Percentiles rank a stretch among this genome's conserved stretches.
These are phyloP conservation scores for Ustanciosporium gigantosporum DNA, from an alignment of 1,284 basidiomycete species.

Conservation along the genomic window DNA sequence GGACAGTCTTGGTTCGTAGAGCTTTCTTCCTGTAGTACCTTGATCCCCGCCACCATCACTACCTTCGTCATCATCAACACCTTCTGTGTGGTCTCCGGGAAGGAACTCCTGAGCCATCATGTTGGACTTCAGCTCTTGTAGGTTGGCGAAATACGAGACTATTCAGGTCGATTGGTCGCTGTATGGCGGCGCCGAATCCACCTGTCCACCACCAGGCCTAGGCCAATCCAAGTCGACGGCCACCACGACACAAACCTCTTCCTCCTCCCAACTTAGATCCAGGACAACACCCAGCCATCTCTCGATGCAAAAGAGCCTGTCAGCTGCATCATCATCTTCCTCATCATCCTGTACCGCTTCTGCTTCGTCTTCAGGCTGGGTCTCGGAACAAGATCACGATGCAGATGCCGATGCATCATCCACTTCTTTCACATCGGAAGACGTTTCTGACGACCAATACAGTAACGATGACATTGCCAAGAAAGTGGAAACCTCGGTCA, in stretches of 20 bases:
- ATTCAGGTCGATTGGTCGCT: slow-evolving; percentile 58
- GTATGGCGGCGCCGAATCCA: slow-evolving; percentile 54
- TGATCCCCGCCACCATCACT: background rate
- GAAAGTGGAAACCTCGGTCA: background rate
- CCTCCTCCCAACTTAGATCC: background rate
- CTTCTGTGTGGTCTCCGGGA: too few species aligned
- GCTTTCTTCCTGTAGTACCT: too few species aligned
- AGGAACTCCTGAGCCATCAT: too few species aligned
- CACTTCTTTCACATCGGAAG: slow-evolving; percentile 19
- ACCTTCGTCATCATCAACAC: too few species aligned
- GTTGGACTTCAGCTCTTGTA: background rate
- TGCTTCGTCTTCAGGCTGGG: slow-evolving; percentile 6
- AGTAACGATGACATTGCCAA: background rate
- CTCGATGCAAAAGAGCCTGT: background rate
- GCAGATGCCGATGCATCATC: too few species aligned
- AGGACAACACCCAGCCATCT: too few species aligned
- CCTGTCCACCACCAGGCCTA: slow-evolving; percentile 9
- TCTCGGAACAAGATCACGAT: slow-evolving; percentile 2
- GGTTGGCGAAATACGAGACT: slow-evolving; percentile 17
- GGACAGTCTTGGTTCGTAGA: too few species aligned
- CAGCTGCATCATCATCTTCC: slow-evolving; percentile 4
- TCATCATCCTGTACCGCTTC: slow-evolving; percentile 14
- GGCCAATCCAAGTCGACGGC: background rate
- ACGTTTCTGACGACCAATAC: slow-evolving; percentile 1
- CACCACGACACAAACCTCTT: background rate